phyloP scores from a whole-genome alignment of 305 asterid genomes.

The Withania somnifera region DNA sequence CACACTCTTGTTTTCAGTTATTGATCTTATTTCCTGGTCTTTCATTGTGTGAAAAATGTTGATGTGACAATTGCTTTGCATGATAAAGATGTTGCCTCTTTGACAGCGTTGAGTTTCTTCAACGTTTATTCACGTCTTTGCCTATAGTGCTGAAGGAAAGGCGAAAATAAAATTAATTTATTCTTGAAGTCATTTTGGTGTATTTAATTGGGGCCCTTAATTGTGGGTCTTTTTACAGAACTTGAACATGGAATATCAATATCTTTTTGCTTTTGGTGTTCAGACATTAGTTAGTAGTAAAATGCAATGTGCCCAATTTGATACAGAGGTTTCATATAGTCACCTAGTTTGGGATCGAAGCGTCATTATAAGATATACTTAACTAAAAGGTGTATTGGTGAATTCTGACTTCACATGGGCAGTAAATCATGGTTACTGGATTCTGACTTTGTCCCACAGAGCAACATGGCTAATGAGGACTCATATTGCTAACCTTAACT shows the following conservation, averaged over 20 bases:
- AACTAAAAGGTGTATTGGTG: not conserved
- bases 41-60: not conserved
- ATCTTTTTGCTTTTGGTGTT: not conserved
- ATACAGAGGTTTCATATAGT: not conserved
- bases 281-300: not conserved
- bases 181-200: not conserved
- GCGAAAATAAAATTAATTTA: not conserved
- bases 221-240: not conserved
- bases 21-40: not conserved
- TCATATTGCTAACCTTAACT: not conserved
- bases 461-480: not conserved
- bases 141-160: not conserved
- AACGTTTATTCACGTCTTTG: not conserved
- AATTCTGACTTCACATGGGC: not conserved
- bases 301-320: not conserved
- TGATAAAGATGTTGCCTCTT: not conserved
- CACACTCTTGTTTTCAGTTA: not conserved
- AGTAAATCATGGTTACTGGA: not conserved
- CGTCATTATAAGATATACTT: not conserved
- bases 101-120: not conserved
- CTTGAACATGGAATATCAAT: not conserved
- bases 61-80: not conserved
- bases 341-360: not conserved
- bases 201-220: not conserved
- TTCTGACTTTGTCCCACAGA: not conserved